These are phyloP conservation scores for Coccinonectria pachysandricola DNA, from an alignment of 2,329 filamentous ascomycete genomes.

Conservation along the genomic window DNA sequence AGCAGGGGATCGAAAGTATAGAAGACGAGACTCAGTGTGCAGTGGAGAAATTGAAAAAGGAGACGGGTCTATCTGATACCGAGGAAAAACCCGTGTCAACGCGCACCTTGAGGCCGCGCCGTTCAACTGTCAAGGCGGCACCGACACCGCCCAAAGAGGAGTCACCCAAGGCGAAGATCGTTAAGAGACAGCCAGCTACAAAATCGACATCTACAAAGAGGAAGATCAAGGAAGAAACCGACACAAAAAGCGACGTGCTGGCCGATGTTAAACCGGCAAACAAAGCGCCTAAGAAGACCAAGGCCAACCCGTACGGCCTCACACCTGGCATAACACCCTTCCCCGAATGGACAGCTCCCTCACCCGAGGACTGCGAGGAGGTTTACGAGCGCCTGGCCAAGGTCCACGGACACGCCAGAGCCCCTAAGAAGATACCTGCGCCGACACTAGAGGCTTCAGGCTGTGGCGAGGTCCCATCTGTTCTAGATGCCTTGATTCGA, in stretches of 20 bases:
- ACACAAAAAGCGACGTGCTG: conserved; percentile 4
- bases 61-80: no score
- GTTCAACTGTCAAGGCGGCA: conserved; percentile 1
- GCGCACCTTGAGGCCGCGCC: conserved; percentile 5
- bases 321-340: conserved; percentile 19
- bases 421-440: conserved; percentile 17
- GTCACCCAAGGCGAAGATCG: background rate
- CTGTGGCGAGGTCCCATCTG: conserved; percentile 18
- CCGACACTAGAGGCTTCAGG: conserved; percentile 18
- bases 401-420: conserved; percentile 15
- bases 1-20: no score
- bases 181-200: no score
- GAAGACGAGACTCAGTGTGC: no score
- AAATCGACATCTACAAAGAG: conserved; percentile 4
- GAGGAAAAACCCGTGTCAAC: no score
- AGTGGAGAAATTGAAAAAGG: no score
- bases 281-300: conserved; percentile 14
- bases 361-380: conserved; percentile 12
- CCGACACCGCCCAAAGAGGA: conserved; percentile 16
- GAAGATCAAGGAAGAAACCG: conserved; percentile 8
- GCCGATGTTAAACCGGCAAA: conserved; percentile 5
- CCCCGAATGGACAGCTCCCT: conserved; percentile 15
- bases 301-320: conserved; percentile 17
- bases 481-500: conserved; percentile 17
- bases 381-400: conserved; percentile 13